Evolutionary conservation across 371 early-diverging fungal species (phyloP), one percentile per base, ranked within the genome.

Genomic region (Rhizopus arrhizus): DNA sequence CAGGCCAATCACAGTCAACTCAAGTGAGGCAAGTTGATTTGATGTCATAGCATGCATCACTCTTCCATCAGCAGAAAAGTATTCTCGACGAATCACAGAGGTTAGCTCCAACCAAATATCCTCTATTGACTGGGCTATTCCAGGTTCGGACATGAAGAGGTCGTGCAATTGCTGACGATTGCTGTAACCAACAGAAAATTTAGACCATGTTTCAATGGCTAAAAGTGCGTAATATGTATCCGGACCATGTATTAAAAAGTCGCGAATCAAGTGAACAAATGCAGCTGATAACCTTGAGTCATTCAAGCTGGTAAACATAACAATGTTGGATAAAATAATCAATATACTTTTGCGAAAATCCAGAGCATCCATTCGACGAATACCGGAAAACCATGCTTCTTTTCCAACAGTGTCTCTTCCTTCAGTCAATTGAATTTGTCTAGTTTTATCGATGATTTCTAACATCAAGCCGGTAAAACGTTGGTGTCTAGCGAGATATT

Each of bases 201-300:
- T 86, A 6, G 83, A 78, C 71, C 82, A 70, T 13, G 78, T 78
- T 56, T 86, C 86, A 36, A 83, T 72, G 1, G 86, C 78, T 49
- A 86, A 58, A 16, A 80, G 61, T 7, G 84, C 69, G 60, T 84
- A 86, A 42, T 86, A 86, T 1, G 86, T 84, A 43, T 86, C 83
- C 7, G 77, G 77, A 0, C 82, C 82, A 40, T 78, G 67, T 2
- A 74, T 57, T 51, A 86, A 58, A 55, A 86, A 86, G 33, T 86
- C 84, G 47, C 81, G 64, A 4, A 75, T 66, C 42, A 86, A 50
- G 40, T 74, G 62, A 52, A 82, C 67, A 51, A 83, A 74, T 29
- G 73, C 70, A 29, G 64, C 59, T 6, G 76, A 79, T 31, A 73
- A 69, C 9, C 70, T 68, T 22, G 72, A 55, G 28, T 73, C 61